phyloP scores from a whole-genome alignment of 208 protist genomes.

The Trypanosoma platydactyli region DNA sequence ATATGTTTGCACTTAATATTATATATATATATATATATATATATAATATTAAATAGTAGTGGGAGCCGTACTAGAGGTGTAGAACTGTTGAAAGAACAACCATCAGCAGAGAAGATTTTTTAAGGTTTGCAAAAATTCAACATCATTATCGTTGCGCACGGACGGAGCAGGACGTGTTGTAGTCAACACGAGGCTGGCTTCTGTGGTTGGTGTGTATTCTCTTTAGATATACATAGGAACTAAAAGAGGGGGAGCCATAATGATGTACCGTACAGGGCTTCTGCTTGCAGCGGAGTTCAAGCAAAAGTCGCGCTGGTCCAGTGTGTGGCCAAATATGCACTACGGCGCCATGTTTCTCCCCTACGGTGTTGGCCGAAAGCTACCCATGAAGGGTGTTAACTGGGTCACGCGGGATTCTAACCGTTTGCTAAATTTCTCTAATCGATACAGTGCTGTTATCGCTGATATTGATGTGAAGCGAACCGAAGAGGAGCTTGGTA shows the following conservation, averaged over 20 bases:
- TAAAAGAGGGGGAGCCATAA: slow-evolving; percentile 9
- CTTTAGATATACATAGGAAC: not conserved
- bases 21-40: too few species aligned
- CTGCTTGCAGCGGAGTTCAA: slow-evolving; percentile 86
- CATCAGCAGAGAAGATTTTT: too few species aligned
- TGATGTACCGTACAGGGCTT: slow-evolving; percentile 30
- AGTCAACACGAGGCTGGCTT: too few species aligned
- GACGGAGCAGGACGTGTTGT: too few species aligned
- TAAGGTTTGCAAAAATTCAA: too few species aligned
- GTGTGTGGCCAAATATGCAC: slow-evolving; percentile 88
- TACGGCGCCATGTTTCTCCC: slow-evolving; percentile 87
- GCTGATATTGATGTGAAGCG: slow-evolving; percentile 73
- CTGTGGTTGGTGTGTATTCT: too few species aligned
- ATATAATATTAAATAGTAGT: too few species aligned
- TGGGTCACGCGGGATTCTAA: slow-evolving; percentile 89
- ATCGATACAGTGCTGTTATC: slow-evolving; percentile 74
- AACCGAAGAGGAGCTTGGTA: slow-evolving; percentile 81
- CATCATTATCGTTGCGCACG: too few species aligned
- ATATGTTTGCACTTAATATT: too few species aligned
- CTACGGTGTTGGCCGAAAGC: slow-evolving; percentile 76
- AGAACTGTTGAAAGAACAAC: too few species aligned
- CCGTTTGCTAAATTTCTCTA: slow-evolving; percentile 69
- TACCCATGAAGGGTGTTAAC: slow-evolving; percentile 82
- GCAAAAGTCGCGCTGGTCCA: slow-evolving; percentile 88
- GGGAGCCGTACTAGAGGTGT: too few species aligned